phyloP scores from a whole-genome alignment of 257 asterid genomes.

The Solanum bulbocastanum region DNA sequence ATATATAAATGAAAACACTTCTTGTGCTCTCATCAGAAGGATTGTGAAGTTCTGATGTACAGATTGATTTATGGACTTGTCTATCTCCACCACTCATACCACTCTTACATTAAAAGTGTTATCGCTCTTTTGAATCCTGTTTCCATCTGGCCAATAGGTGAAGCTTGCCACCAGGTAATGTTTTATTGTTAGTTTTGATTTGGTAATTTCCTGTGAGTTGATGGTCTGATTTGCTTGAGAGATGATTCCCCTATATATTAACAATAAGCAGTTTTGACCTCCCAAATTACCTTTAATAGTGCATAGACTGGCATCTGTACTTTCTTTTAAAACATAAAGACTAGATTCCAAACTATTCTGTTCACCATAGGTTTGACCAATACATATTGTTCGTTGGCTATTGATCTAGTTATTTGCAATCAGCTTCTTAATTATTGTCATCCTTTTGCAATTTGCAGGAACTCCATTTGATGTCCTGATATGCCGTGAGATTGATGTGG shows the following conservation, averaged over 20 bases:
- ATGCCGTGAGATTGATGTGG: neutral
- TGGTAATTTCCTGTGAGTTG: neutral
- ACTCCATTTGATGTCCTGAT: neutral
- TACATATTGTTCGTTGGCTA: neutral
- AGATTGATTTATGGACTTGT: neutral
- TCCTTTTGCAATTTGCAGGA: conserved; percentile 6
- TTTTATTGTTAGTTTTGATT: neutral
- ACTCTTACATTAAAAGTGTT: neutral
- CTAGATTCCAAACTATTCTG: neutral
- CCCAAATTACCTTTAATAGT: neutral
- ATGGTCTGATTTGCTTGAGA: neutral
- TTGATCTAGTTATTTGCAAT: neutral
- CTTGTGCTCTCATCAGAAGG: neutral
- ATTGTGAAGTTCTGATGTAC: neutral
- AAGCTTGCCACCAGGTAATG: neutral
- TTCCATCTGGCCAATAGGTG: neutral
- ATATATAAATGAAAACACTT: neutral
- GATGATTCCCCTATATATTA: neutral
- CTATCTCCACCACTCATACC: neutral
- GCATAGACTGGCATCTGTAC: neutral
- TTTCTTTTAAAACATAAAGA: neutral
- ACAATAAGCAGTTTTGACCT: neutral
- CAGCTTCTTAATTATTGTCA: neutral
- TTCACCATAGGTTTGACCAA: neutral
- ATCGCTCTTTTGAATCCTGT: neutral